Evolutionary conservation across 2,329 filamentous ascomycete genomes (phyloP), one percentile per base, ranked within the genome.

Genomic region (Fusarium chlamydosporum): DNA sequence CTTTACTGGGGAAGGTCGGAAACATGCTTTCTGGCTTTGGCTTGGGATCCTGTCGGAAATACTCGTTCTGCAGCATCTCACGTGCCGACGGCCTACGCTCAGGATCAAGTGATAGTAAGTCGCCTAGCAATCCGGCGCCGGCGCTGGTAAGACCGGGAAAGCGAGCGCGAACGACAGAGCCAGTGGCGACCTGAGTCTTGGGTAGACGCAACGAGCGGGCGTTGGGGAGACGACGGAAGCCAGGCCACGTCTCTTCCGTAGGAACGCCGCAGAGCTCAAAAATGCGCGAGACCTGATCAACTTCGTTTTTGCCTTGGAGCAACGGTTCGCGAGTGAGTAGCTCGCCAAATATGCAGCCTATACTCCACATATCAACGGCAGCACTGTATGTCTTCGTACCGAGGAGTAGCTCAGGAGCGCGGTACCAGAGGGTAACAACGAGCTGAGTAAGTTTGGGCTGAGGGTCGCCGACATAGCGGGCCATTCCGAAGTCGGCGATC

Each of bases 401-500:
- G 4, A 98, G 88, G 3, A 99, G 86, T 12, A 98, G 86, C 80
- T 98, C 96, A 0, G 96, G 96, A 1, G 92, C 87, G 58, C 96
- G 92, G 79, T 99, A 99, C 96, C 96, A 99, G 8, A 99, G 86
- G 8, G 96, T 99, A 18, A 98, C 95, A 66, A 99, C 96, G 46
- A 98, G 88, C 76, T 95, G 92, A 4, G 96, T 98, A 63, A 98
- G 86, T 67, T 92, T 91, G 2, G 89, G 86, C 1, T 89, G 84
- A 6, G 95, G 94, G 72, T 93, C 89, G 51, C 92, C 92, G 57
- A 92, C 92, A 81, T 96, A 96, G 29, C 96, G 88, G 5, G 96
- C 95, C 93, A 99, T 97, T 78, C 96, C 96, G 77, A 99, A 99
- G 80, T 99, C 96, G 63, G 96, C 96, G 68, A 99, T 91, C 80